Percentiles rank a stretch among this genome's conserved stretches.
Evolutionary conservation across 129 eudicot genomes (phyloP).

Genomic region (Artemisia annua): DNA sequence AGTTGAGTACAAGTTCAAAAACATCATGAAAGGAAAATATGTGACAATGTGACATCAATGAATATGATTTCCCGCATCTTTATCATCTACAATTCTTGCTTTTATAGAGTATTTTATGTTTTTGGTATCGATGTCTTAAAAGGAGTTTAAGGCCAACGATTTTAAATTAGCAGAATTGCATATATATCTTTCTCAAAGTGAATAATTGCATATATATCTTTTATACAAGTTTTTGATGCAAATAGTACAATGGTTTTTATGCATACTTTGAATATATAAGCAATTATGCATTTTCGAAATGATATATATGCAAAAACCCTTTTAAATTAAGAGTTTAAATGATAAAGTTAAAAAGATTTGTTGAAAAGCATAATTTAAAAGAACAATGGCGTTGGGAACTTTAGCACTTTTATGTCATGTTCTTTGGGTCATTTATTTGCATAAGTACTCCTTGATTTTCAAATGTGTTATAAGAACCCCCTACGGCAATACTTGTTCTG

Average conservation of each 20-base stretch:
- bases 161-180: too few species aligned
- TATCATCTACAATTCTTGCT: neutral
- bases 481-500: neutral
- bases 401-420: conserved; percentile 1
- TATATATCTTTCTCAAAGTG: too few species aligned
- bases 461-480: neutral
- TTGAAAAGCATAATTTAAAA: neutral
- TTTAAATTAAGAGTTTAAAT: too few species aligned
- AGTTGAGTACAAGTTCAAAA: conserved; percentile 31
- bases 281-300: too few species aligned
- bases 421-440: conserved; percentile 3
- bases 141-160: too few species aligned
- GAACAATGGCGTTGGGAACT: neutral
- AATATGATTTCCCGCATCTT: conserved; percentile 19
- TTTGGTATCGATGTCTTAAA: too few species aligned
- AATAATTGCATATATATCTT: too few species aligned
- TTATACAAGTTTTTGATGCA: too few species aligned
- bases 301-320: too few species aligned
- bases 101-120: neutral
- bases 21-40: conserved; percentile 17
- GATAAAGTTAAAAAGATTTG: neutral
- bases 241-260: too few species aligned
- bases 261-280: too few species aligned
- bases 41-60: conserved; percentile 17
- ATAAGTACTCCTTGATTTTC: neutral